Conservation (phyloP, 1,139 yeast genomes). For the Pneumocystis wakefieldiae region DNA sequence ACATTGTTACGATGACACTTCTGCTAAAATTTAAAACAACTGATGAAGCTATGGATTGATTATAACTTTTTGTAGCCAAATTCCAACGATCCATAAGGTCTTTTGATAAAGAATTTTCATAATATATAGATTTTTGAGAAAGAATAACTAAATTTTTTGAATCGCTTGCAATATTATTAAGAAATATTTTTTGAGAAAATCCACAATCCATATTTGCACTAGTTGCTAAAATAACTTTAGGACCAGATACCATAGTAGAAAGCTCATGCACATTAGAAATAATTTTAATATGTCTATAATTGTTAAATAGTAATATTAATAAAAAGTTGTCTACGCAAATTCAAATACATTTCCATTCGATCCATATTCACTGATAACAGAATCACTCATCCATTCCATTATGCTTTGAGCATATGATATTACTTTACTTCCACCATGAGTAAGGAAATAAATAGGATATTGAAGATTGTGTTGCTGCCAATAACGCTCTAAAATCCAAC, state of each 20-base stretch:
- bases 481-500: conserved; percentile 50
- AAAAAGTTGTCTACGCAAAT: conserved; percentile 19
- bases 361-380: conserved; percentile 71
- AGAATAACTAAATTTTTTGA: conserved; percentile 31
- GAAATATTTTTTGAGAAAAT: conserved; percentile 29
- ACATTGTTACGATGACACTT: conserved; percentile 15
- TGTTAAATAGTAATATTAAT: neutral
- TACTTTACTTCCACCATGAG: conserved; percentile 68
- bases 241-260: conserved; percentile 39
- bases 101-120: conserved; percentile 28
- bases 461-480: conserved; percentile 32
- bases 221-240: conserved; percentile 70
- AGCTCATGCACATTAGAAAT: conserved; percentile 47
- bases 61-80: neutral
- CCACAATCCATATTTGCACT: conserved; percentile 58
- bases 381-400: conserved; percentile 89
- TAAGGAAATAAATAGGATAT: conserved; percentile 57
- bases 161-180: conserved; percentile 7
- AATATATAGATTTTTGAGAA: conserved; percentile 33
- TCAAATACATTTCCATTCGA: conserved; percentile 52
- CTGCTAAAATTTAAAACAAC: neutral
- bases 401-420: conserved; percentile 73
- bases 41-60: neutral
- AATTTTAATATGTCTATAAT: conserved; percentile 31
- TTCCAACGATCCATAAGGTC: conserved; percentile 47